These are phyloP conservation scores for Polytolypa hystricis DNA, from an alignment of 2,329 filamentous ascomycete genomes.

Conservation along the genomic window DNA sequence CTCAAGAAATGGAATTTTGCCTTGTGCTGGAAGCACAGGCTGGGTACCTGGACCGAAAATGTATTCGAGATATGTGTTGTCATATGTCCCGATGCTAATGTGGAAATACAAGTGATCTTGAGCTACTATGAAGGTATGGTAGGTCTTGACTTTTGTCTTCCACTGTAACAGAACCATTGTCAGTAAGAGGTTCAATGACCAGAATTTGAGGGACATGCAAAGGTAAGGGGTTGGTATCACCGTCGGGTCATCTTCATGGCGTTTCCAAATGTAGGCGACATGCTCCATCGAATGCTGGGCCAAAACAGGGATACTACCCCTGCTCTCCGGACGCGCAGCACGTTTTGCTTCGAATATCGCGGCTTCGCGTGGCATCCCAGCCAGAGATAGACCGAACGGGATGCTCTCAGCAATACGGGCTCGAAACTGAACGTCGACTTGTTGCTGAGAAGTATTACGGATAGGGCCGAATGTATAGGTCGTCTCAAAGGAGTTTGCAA, in stretches of 20 bases:
- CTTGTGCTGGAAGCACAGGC: slow-evolving; percentile 2
- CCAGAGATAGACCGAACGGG: slow-evolving; percentile 7
- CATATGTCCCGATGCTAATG: slow-evolving; percentile 11
- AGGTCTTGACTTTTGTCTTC: not conserved
- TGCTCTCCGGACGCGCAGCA: not conserved
- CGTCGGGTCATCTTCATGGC: slow-evolving; percentile 6
- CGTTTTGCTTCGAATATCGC: slow-evolving; percentile 11
- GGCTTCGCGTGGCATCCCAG: slow-evolving; percentile 5
- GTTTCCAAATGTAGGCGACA: slow-evolving; percentile 11
- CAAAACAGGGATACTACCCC: slow-evolving; percentile 4
- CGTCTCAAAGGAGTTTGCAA: slow-evolving; percentile 9
- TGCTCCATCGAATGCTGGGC: slow-evolving; percentile 12
- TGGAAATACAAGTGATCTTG: slow-evolving; percentile 8
- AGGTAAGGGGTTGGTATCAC: slow-evolving; percentile 4
- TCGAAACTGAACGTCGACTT: slow-evolving; percentile 5
- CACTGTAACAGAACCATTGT: slow-evolving; percentile 6
- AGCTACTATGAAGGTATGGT: slow-evolving; percentile 10
- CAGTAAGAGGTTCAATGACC: slow-evolving; percentile 4
- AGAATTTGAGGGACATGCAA: slow-evolving; percentile 1
- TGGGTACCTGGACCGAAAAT: slow-evolving; percentile 8
- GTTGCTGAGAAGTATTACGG: slow-evolving; percentile 5
- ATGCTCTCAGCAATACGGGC: slow-evolving; percentile 11
- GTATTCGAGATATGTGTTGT: slow-evolving; percentile 9
- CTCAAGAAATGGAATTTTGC: slow-evolving; percentile 4
- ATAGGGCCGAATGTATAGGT: slow-evolving; percentile 10